A percentile compares a stretch with the other conserved stretches of the same genome.
phyloP scores from a whole-genome alignment of 495 filamentous ascomycete genomes.

The Aspergillus baeticus region DNA sequence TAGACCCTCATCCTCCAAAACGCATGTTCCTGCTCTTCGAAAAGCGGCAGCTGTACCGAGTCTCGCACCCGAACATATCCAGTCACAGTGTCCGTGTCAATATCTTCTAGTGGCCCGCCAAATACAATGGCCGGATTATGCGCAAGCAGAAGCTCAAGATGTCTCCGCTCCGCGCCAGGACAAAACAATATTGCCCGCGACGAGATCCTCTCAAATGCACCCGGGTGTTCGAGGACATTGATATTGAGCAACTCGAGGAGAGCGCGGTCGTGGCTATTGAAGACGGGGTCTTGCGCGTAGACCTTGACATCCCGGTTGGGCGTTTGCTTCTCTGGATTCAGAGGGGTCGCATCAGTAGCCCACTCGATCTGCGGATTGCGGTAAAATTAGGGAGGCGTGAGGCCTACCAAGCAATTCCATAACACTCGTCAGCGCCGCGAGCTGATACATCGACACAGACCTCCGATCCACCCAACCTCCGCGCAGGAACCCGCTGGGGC shows the following conservation, averaged over 20 bases:
- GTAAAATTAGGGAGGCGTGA: background rate
- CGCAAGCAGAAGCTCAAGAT: constrained; percentile 35
- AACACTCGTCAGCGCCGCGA: constrained; percentile 59
- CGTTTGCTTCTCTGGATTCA: constrained; percentile 5
- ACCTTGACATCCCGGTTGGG: constrained; percentile 21
- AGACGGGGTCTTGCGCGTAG: constrained; percentile 70
- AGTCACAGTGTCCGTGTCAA: constrained; percentile 27
- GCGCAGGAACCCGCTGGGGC: constrained; percentile 45
- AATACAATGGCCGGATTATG: constrained; percentile 32
- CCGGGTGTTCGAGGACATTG: constrained; percentile 54
- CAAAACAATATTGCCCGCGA: constrained; percentile 61
- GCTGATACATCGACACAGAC: constrained; percentile 52
- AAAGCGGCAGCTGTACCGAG: constrained; percentile 31
- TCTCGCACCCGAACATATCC: constrained; percentile 20
- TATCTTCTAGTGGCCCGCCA: constrained; percentile 36
- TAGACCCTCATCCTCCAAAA: constrained; percentile 48
- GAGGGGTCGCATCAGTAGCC: background rate
- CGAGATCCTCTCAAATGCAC: constrained; percentile 54
- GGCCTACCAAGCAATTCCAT: constrained; percentile 29
- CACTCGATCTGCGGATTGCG: background rate
- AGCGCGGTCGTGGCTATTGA: constrained; percentile 57
- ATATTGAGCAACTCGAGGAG: constrained; percentile 56
- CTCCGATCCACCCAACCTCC: constrained; percentile 48
- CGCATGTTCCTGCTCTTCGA: constrained; percentile 37
- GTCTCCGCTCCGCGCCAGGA: constrained; percentile 42